These are phyloP conservation scores for Solanum ossicruentum DNA, from an alignment of 257 asterid species.

Conservation along the genomic window DNA sequence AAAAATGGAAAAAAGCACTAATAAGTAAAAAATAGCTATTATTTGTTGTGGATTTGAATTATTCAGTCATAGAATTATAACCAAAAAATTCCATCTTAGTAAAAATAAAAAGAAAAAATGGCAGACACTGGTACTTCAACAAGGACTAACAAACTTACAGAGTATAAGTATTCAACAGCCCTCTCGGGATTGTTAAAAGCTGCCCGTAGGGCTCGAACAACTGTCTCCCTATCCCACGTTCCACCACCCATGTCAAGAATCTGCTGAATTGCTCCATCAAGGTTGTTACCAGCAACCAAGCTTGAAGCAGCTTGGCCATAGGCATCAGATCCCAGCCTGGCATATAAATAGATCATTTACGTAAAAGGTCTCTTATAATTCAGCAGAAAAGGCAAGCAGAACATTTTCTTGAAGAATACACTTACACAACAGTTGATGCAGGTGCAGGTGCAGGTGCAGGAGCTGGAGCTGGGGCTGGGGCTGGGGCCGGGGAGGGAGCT, in stretches of 20 bases:
- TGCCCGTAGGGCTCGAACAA: conserved; percentile 78
- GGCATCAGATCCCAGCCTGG: conserved; percentile 39
- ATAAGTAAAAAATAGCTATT: not conserved
- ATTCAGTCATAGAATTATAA: not conserved
- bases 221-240: conserved; percentile 76
- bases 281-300: conserved; percentile 63
- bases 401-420: not conserved
- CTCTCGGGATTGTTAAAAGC: conserved; percentile 85
- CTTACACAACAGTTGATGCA: conserved; percentile 9
- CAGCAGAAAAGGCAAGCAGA: conserved; percentile 1
- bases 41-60: not conserved
- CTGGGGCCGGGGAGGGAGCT: not conserved
- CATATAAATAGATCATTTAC: not conserved
- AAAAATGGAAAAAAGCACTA: not conserved
- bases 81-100: not conserved
- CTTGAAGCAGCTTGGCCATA: conserved; percentile 61
- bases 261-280: conserved; percentile 62
- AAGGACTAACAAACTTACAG: conserved; percentile 32
- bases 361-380: not conserved
- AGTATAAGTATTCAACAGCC: conserved; percentile 80
- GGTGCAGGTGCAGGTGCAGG: not conserved
- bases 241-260: conserved; percentile 94
- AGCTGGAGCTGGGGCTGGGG: not conserved
- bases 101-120: not conserved
- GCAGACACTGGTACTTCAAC: not conserved